A percentile compares a stretch with the other conserved stretches of the same genome.
Conservation (phyloP, 768 basidiomycete species). For the Gymnopilus junonius region DNA sequence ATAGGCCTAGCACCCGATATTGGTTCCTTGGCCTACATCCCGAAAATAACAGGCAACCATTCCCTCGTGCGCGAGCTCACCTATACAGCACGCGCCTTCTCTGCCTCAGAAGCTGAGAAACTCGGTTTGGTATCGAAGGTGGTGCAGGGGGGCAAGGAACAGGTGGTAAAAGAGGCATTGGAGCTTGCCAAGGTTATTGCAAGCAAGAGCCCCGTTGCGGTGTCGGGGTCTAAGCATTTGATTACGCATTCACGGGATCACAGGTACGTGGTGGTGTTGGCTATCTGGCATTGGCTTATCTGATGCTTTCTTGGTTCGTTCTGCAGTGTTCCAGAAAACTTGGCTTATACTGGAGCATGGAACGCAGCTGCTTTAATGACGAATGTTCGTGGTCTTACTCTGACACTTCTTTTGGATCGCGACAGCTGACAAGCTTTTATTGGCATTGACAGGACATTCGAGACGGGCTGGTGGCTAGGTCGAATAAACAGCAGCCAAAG, state of each 20-base stretch:
- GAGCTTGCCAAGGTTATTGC: constrained; percentile 69
- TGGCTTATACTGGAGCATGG: constrained; percentile 50
- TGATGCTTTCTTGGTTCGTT: too few relatives aligned
- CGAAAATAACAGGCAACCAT: constrained; percentile 75
- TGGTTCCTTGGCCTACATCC: constrained; percentile 81
- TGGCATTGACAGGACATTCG: constrained; percentile 37
- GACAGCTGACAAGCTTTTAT: background rate
- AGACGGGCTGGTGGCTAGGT: constrained; percentile 37
- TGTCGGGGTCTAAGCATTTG: constrained; percentile 75
- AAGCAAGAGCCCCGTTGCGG: constrained; percentile 79
- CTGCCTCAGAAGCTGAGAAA: constrained; percentile 62
- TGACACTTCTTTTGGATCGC: background rate
- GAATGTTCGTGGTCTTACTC: constrained; percentile 28
- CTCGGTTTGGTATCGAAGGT: constrained; percentile 79
- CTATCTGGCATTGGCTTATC: too few relatives aligned
- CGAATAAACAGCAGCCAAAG: constrained; percentile 33
- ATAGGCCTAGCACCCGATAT: constrained; percentile 88
- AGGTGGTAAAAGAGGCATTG: constrained; percentile 70
- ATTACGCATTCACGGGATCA: constrained; percentile 82
- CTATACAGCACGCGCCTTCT: constrained; percentile 72
- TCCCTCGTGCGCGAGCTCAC: constrained; percentile 77
- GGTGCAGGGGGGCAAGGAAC: constrained; percentile 66
- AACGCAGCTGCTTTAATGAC: constrained; percentile 49
- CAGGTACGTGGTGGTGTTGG: constrained; percentile 43
- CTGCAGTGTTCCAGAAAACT: too few relatives aligned